Conservation (phyloP, 805 yeast genomes). For the Cyberlindnera xishuangbannaensis region DNA sequence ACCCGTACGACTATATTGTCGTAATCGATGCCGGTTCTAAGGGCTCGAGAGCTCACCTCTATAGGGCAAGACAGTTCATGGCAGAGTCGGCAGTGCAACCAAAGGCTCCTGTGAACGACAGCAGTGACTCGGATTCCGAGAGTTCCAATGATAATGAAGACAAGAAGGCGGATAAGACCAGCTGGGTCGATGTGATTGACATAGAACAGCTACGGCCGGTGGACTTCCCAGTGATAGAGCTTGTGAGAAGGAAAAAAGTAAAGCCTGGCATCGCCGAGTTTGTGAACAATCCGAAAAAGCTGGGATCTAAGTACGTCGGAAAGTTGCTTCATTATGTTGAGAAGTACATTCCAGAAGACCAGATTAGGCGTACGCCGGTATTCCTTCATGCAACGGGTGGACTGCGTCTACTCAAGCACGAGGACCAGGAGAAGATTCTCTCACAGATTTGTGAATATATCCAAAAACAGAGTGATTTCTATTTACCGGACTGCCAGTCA, state of each 20-base stretch:
- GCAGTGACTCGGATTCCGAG: slow-evolving; percentile 9
- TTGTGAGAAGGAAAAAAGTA: slow-evolving; percentile 23
- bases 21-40: slow-evolving; percentile 63
- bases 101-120: no score
- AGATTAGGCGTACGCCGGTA: slow-evolving; percentile 58
- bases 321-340: slow-evolving; percentile 43
- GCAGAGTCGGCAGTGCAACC: no score
- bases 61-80: slow-evolving; percentile 27
- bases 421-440: slow-evolving; percentile 42
- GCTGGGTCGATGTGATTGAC: no score
- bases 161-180: no score
- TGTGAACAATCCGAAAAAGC: slow-evolving; percentile 39
- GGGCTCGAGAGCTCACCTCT: slow-evolving; percentile 57
- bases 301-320: slow-evolving; percentile 48
- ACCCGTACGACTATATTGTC: no score
- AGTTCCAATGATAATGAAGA: slow-evolving; percentile 1
- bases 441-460: slow-evolving; percentile 46
- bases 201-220: no score
- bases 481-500: slow-evolving; percentile 52
- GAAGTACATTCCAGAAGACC: slow-evolving; percentile 51
- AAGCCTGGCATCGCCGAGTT: slow-evolving; percentile 55
- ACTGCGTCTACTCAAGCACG: slow-evolving; percentile 50
- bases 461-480: slow-evolving; percentile 40
- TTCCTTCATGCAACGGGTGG: slow-evolving; percentile 71
- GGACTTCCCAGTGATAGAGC: slow-evolving; percentile 13